These are phyloP conservation scores for Phalaenopsis equestris DNA, from an alignment of 106 monocot genomes.

Conservation along the genomic window DNA sequence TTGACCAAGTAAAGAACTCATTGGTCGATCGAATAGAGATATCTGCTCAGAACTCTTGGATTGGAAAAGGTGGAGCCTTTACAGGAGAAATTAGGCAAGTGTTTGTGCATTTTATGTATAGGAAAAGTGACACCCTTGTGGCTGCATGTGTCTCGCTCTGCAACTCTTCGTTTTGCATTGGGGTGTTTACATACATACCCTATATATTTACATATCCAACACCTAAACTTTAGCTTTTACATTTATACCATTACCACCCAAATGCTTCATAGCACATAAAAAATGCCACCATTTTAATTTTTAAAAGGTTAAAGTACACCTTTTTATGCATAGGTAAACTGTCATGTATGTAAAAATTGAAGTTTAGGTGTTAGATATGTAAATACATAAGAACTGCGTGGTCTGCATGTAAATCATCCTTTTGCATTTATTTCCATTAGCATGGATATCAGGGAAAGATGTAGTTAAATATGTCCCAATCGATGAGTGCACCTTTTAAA, in stretches of 20 bases:
- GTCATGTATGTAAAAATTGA: no score
- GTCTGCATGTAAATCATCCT: neutral
- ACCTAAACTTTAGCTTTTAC: no score
- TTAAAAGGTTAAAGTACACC: no score
- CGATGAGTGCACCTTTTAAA: neutral
- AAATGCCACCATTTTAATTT: no score
- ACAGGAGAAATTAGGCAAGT: conserved; percentile 93
- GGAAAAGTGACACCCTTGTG: neutral
- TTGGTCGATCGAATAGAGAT: conserved; percentile 85
- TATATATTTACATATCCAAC: no score
- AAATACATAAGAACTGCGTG: no score
- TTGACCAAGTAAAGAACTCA: conserved; percentile 84
- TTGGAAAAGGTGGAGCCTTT: conserved; percentile 95
- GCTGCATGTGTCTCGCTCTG: neutral
- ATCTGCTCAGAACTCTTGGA: conserved; percentile 95
- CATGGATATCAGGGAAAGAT: neutral
- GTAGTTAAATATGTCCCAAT: neutral
- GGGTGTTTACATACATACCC: no score
- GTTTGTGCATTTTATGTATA: neutral
- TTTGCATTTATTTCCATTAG: neutral
- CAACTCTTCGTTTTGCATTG: no score
- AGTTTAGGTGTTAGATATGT: no score
- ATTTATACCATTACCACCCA: no score
- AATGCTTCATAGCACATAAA: no score
- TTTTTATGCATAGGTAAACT: no score